These are phyloP conservation scores for Cornus kousa DNA, from an alignment of 148 eudicot species.

Conservation along the genomic window DNA sequence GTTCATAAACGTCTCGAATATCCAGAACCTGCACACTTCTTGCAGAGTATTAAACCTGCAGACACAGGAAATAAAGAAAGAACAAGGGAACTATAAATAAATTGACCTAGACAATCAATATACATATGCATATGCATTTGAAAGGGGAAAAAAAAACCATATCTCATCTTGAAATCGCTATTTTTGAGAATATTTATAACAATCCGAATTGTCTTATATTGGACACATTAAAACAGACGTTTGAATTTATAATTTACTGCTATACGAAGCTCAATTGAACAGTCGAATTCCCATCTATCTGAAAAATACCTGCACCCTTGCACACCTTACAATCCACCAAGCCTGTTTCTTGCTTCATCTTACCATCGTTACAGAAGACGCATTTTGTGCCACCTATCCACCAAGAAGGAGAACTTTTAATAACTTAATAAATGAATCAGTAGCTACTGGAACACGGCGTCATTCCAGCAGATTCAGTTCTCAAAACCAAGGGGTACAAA, in stretches of 20 bases:
- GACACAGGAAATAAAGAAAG: constrained; percentile 5
- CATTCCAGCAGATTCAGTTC: background rate
- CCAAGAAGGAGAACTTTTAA: constrained; percentile 2
- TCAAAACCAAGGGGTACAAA: background rate
- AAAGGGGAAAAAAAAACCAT: too few relatives aligned
- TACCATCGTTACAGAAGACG: constrained; percentile 88
- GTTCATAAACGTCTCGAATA: constrained; percentile 71
- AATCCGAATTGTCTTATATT: background rate
- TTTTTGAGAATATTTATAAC: background rate
- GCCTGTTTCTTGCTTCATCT: constrained; percentile 92
- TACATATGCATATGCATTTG: too few relatives aligned
- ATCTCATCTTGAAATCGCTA: too few relatives aligned
- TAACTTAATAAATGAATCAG: constrained; percentile 3
- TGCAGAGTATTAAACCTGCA: constrained; percentile 81
- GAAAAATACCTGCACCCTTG: constrained; percentile 94
- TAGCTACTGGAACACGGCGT: background rate
- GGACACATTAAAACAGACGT: background rate
- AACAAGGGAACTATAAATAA: background rate
- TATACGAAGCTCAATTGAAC: background rate
- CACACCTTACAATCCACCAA: constrained; percentile 93
- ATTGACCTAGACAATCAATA: background rate
- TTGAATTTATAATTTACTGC: background rate
- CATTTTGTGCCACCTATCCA: constrained; percentile 93
- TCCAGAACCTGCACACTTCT: constrained; percentile 92
- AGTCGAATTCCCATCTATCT: background rate